Base-by-base conservation (phyloP, 345 rosid species). In the Moricandia arvensis region DNA sequence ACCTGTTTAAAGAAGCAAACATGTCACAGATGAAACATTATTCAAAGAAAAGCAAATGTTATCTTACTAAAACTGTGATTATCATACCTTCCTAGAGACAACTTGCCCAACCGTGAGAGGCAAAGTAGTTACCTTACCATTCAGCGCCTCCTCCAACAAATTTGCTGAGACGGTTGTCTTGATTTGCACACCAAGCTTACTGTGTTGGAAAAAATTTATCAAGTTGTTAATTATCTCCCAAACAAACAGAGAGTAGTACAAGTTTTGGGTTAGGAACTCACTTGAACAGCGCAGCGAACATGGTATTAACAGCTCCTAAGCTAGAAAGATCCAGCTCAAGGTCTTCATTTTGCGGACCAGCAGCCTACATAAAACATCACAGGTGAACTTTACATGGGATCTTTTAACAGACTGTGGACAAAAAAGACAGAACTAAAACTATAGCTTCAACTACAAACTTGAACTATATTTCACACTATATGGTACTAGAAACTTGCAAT, bases 171-270 rank as follows among this genome's bases (percentile, higher is more conserved):
- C 93, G 34, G 92, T 88, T 76, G 98, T 94, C 87, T 90, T 94
- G 77, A 94, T 92, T 12, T 97, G 98, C 74, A 94, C 96, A 43
- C 98, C 98, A 37, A 94, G 97, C 85, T 94, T 94, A 83, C 98
- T 92, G 68, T 66, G 21, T 74, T 64, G 59, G 8, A 68, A 18
- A 7, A 55, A 45, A 26, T 6, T n/a, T 17, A 0, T 51, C 27
- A 71, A 21, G 10, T 5, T 69, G 59, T 6, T 18, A 53, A 5
- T 12, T n/a, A n/a, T n/a, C n/a, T n/a, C 31, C 5, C 31, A 29
- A 29, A 21, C 24, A 21, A 29, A 45, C 69, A 76, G 16, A 76
- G 61, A 66, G 21, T 17, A 7, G 64, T 7, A 31, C 13, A 53
- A 60, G 16, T 49, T 21, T 6, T 33, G 31, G 53, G 0, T 35